Conservation (phyloP, 2,329 filamentous ascomycete species). For the Mycosphaerella arachidis region DNA sequence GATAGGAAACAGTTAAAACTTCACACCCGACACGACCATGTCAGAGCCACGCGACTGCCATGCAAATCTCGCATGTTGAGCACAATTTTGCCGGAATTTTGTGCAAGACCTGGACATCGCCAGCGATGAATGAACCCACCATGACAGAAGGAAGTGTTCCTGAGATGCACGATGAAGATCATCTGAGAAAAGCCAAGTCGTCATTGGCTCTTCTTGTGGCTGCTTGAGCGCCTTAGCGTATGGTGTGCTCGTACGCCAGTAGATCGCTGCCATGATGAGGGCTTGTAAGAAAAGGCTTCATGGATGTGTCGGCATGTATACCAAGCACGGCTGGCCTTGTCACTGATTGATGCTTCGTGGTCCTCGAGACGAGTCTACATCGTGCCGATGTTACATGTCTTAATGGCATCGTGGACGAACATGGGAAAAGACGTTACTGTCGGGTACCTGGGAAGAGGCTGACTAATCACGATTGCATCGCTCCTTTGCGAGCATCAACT, state of each 20-base stretch:
- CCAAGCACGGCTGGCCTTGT: neutral
- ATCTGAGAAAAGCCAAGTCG: neutral
- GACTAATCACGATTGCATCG: too few relatives aligned
- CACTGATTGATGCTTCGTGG: too few relatives aligned
- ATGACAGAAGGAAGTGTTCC: neutral
- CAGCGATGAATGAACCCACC: neutral
- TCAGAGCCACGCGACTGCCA: neutral
- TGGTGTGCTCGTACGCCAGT: neutral
- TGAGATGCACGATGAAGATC: neutral
- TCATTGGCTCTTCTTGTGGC: slow-evolving; percentile 5
- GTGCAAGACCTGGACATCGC: neutral
- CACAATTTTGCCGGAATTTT: neutral
- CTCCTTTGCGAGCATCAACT: slow-evolving; percentile 22
- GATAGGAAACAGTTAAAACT: neutral
- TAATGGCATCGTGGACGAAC: too few relatives aligned
- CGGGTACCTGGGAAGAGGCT: too few relatives aligned
- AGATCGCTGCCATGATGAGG: neutral
- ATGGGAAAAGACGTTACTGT: too few relatives aligned
- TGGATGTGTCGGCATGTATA: neutral
- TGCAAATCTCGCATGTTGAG: neutral
- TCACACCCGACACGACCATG: neutral
- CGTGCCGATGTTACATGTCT: too few relatives aligned
- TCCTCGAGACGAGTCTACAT: too few relatives aligned
- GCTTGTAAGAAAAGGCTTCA: neutral
- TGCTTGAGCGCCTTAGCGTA: neutral